phyloP scores from a whole-genome alignment of 768 basidiomycete genomes.

The Terana coerulea region DNA sequence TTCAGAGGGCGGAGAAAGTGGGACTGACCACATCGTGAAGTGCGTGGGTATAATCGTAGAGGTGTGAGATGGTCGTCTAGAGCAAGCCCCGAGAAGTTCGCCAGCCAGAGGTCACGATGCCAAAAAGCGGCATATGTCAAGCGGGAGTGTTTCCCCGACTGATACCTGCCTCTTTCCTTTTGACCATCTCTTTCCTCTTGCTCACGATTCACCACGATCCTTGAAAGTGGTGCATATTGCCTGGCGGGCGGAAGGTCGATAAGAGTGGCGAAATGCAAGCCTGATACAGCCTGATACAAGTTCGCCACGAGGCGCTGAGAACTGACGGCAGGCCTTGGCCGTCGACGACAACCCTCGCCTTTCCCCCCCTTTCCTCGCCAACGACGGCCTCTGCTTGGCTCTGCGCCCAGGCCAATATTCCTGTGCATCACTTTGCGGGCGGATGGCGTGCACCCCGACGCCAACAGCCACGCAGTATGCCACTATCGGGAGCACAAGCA shows the following conservation, averaged over 20 bases:
- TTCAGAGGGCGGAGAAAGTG: background rate
- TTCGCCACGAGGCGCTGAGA: slow-evolving; percentile 10
- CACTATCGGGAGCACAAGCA: slow-evolving; percentile 31
- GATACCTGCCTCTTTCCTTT: too few relatives aligned
- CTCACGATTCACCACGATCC: too few relatives aligned
- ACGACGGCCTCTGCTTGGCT: background rate
- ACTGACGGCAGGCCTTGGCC: background rate
- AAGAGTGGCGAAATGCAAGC: slow-evolving; percentile 2
- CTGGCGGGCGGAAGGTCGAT: too few relatives aligned
- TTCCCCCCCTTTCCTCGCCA: slow-evolving; percentile 4
- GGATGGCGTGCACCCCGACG: slow-evolving; percentile 37
- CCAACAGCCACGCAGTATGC: slow-evolving; percentile 42
- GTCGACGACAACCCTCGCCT: background rate
- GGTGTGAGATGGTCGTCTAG: background rate
- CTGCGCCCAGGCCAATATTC: background rate
- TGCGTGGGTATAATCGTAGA: background rate
- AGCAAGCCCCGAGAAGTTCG: too few relatives aligned
- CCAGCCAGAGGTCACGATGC: too few relatives aligned
- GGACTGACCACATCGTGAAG: slow-evolving; percentile 11
- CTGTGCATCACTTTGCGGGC: background rate
- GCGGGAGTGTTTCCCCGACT: too few relatives aligned
- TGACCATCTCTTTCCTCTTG: too few relatives aligned
- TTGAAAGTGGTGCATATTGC: too few relatives aligned
- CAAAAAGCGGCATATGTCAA: too few relatives aligned
- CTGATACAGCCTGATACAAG: background rate